These are phyloP conservation scores for Cladobotryum protrusum DNA, from an alignment of 2,329 filamentous ascomycete genomes.

Conservation along the genomic window DNA sequence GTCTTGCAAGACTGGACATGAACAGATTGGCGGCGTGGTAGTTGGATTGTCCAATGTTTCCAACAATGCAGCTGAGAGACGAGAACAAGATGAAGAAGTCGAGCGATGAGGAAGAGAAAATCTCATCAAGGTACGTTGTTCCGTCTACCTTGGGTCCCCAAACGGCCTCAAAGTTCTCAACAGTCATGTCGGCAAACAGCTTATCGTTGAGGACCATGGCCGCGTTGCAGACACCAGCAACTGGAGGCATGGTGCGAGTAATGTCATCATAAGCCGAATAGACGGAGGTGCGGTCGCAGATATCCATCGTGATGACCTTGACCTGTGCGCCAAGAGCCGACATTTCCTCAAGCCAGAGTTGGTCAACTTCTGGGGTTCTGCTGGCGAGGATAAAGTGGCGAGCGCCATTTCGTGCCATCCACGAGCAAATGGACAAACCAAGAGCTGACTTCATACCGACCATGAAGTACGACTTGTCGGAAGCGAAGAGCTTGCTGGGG, in stretches of 20 bases:
- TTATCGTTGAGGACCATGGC: slow-evolving; percentile 38
- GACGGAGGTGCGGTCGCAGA: background rate
- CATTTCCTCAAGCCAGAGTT: slow-evolving; percentile 19
- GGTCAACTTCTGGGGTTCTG: slow-evolving; percentile 28
- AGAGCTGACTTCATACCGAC: slow-evolving; percentile 27
- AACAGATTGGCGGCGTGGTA: slow-evolving; percentile 41
- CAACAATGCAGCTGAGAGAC: slow-evolving; percentile 22
- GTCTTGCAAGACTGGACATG: slow-evolving; percentile 31
- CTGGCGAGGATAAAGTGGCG: slow-evolving; percentile 32
- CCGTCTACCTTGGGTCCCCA: slow-evolving; percentile 31
- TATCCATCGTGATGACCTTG: background rate
- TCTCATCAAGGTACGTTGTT: slow-evolving; percentile 23
- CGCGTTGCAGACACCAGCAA: slow-evolving; percentile 38
- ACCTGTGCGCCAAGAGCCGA: slow-evolving; percentile 1
- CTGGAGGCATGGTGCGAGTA: slow-evolving; percentile 20
- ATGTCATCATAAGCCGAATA: background rate
- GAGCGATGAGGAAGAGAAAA: slow-evolving; percentile 22
- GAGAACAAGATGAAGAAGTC: slow-evolving; percentile 34
- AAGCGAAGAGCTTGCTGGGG: background rate
- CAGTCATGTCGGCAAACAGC: slow-evolving; percentile 22
- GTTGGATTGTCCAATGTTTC: slow-evolving; percentile 33
- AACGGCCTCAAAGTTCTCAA: slow-evolving; percentile 18
- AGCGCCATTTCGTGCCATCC: slow-evolving; percentile 34
- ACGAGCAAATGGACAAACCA: slow-evolving; percentile 31
- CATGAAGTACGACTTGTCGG: slow-evolving; percentile 26